Base-by-base conservation (phyloP, 2,329 filamentous ascomycete genomes). In the Paradendryphiella salina region DNA sequence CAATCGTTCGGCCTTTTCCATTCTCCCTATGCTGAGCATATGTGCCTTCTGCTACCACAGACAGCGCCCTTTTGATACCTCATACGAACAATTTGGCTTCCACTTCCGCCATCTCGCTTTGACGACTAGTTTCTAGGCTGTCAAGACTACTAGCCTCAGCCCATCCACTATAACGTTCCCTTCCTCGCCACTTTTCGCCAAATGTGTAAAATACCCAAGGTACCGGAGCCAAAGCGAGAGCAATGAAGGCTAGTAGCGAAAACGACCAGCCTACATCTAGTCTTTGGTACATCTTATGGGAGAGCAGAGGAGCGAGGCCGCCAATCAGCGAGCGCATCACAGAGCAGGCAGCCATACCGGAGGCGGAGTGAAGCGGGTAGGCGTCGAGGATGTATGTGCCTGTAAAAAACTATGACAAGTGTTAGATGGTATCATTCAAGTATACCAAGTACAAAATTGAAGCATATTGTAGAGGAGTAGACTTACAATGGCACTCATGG, bases 371-470 rank as follows among this genome's bases (percentile, higher is more conserved):
- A 3, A 57, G 29, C 3, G 62, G 58, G 61, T 80, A 84, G 2
- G 79, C 77, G 44, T 88, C 85, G 40, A 87, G 80, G 4, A 88
- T 75, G 57, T 89, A 89, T 5, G 82, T 82, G 14, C 43, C 43
- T 6, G 43, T 40, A 80, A 76, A 1, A 23, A 37, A 38, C 43
- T 37, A 18, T 20, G 7, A 11, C 13, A 10, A 2, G 11, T 6
- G 34, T 46, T 46, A 37, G 43, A 33, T 4, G 21, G n/a, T 0
- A 13, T 11, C 34, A 4, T n/a, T 1, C 3, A 3, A 11, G 20
- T 17, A 36, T 33, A 33, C 29, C 11, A 43, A 14, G 21, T 6
- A 7, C 4, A 7, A 23, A 23, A 7, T 4, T 23, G 21, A 33
- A 11, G 9, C 21, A 10, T 26, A 15, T 32, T 13, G 17, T 11